Percentiles rank a stretch among this genome's conserved stretches.
phyloP scores from a whole-genome alignment of 2,329 filamentous ascomycete species.

The Daldinia sp. region DNA sequence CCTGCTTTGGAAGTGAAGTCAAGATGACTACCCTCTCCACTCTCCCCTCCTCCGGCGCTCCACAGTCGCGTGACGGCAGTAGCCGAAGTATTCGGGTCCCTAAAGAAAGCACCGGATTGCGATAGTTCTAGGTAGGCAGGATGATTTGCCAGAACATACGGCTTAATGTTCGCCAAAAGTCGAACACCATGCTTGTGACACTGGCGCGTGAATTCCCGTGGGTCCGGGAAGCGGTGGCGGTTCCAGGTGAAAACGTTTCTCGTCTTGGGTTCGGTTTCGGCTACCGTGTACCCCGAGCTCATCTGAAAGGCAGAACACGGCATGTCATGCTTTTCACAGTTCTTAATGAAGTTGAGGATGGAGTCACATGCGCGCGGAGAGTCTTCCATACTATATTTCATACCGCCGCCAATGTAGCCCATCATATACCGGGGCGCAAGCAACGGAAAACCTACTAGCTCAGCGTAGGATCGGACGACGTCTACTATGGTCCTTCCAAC shows the following conservation, averaged over 20 bases:
- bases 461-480: conserved; percentile 74
- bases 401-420: conserved; percentile 76
- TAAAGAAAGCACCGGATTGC: conserved; percentile 72
- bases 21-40: conserved; percentile 76
- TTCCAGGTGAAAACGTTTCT: conserved; percentile 81
- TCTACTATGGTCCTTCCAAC: conserved; percentile 75
- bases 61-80: conserved; percentile 73
- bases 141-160: conserved; percentile 75
- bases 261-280: conserved; percentile 75
- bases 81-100: conserved; percentile 64
- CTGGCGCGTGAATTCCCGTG: conserved; percentile 70
- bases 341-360: conserved; percentile 70
- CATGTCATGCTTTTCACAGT: conserved; percentile 73
- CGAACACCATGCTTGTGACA: conserved; percentile 75
- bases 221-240: conserved; percentile 75
- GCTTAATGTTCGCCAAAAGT: conserved; percentile 78
- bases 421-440: conserved; percentile 79
- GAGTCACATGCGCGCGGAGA: conserved; percentile 67
- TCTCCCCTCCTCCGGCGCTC: conserved; percentile 78
- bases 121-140: conserved; percentile 73
- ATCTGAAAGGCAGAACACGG: conserved; percentile 79
- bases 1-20: conserved; percentile 77
- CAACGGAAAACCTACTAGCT: conserved; percentile 75
- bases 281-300: conserved; percentile 78
- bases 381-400: conserved; percentile 66